Conservation (phyloP, 148 eudicot genomes). For the Vaccinium darrowii region DNA sequence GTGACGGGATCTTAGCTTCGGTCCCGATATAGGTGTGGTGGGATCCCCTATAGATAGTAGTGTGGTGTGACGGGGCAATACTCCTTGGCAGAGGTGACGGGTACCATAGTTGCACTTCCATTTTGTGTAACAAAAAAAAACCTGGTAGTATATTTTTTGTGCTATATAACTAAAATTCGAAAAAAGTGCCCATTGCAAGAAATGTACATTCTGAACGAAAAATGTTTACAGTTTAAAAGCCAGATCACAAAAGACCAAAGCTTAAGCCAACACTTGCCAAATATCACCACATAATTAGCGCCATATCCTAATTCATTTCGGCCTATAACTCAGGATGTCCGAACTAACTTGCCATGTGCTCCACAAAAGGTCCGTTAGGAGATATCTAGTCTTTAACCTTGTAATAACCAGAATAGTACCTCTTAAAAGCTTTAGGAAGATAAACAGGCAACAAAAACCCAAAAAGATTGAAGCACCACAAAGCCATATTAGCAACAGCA, state of each 20-base stretch:
- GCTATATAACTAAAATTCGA: neutral
- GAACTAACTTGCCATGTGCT: no score
- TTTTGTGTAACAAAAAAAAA: no score
- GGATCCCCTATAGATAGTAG: no score
- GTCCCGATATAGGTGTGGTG: no score
- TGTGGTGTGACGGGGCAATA: no score
- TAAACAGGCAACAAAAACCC: conserved; percentile 84
- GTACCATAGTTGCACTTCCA: no score
- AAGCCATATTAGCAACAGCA: conserved; percentile 54
- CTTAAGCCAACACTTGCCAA: neutral
- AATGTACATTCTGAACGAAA: neutral
- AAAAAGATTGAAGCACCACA: conserved; percentile 77
- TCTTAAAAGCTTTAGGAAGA: conserved; percentile 73
- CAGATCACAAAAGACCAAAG: neutral
- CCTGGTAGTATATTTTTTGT: no score
- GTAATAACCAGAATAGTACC: conserved; percentile 37
- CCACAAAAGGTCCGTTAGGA: no score
- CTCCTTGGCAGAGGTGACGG: no score
- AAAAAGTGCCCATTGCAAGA: neutral
- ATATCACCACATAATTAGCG: neutral
- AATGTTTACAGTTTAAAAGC: neutral
- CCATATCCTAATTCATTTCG: neutral
- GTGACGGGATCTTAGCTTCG: no score
- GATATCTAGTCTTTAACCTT: conserved; percentile 19
- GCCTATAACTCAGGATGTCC: no score